Base-by-base conservation (phyloP, 352 stramenopile genomes). In the Globisporangium paroecandrum region DNA sequence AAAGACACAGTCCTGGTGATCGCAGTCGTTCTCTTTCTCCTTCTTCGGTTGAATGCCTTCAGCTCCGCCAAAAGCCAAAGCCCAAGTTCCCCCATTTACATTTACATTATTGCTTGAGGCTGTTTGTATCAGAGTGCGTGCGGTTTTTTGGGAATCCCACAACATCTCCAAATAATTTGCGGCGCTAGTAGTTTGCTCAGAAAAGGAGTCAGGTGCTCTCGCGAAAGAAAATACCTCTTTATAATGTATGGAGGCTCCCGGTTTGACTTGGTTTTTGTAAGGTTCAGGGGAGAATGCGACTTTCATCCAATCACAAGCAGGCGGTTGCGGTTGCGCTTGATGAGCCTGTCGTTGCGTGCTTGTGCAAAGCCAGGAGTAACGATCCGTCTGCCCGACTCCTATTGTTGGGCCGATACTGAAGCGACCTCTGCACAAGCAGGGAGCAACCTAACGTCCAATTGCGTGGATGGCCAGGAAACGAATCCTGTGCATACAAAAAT, bases 401-500 rank as follows among this genome's bases (percentile, higher is more conserved):
- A 24, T 51, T 49, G 18, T 51, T 51, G 15, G 18, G 5, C 43
- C 43, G 43, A 24, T 51, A 51, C 43, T 51, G 43, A 22, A 51
- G 43, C 18, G 18, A 49, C 4, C 41, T 49, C 12, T 5, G 29
- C 29, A 15, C 7, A 29, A 47, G 4, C 3, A 49, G 29, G 36
- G 32, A 59, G 55, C 55, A 61, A 4, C 25, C 9, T 20, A 58
- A 59, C 46, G 27, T 66, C 24, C 60, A 24, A 34, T 66, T 66
- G 60, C 46, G 60, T 41, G 41, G 43, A 36, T 65, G 60, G 27
- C 29, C 18, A 29, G 59, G 24, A 36, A 64, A 46, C 60, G 46
- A 34, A 66, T 66, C 60, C 47, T 46, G 3, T 4, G 27, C 46
- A 66, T 66, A 66, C 60, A 66, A 66, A 66, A 6, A 27, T 25